These are phyloP conservation scores for Mikania micrantha DNA, from an alignment of 129 eudicot species.

Conservation along the genomic window DNA sequence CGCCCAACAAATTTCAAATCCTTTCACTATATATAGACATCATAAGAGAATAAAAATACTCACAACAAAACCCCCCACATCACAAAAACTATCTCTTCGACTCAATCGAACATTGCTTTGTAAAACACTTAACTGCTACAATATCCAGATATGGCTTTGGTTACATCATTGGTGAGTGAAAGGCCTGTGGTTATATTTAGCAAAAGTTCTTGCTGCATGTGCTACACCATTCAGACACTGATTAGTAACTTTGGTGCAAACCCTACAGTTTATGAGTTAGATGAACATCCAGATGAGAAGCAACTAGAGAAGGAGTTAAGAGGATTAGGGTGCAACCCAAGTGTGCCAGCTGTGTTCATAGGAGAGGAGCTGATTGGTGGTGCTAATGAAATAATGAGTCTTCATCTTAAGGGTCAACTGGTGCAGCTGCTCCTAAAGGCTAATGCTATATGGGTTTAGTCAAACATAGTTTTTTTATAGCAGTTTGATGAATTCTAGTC, in stretches of 20 bases:
- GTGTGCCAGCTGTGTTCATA: constrained; percentile 68
- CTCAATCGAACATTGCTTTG: background rate
- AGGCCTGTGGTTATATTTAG: constrained; percentile 64
- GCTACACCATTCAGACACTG: constrained; percentile 56
- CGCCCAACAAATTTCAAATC: constrained; percentile 2
- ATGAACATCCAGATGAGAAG: constrained; percentile 54
- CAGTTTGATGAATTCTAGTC: constrained; percentile 17
- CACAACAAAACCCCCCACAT: background rate
- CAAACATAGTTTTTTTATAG: background rate
- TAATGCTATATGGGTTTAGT: constrained; percentile 75
- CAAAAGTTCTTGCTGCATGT: constrained; percentile 60
- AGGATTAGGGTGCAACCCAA: constrained; percentile 48
- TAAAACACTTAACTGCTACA: background rate
- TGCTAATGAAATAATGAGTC: constrained; percentile 70
- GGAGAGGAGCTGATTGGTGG: constrained; percentile 66
- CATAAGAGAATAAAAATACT: background rate
- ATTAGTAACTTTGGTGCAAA: constrained; percentile 66
- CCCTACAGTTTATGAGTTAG: constrained; percentile 57
- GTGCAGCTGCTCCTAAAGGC: constrained; percentile 64
- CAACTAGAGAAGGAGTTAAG: constrained; percentile 45
- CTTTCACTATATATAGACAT: constrained; percentile 23
- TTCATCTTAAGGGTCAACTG: constrained; percentile 60
- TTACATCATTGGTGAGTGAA: constrained; percentile 37
- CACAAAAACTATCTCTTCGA: background rate
- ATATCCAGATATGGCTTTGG: constrained; percentile 32